Evolutionary conservation across 805 yeast genomes (phyloP), one percentile per base, ranked within the genome.

Genomic region (Hanseniaspora thailandica): DNA sequence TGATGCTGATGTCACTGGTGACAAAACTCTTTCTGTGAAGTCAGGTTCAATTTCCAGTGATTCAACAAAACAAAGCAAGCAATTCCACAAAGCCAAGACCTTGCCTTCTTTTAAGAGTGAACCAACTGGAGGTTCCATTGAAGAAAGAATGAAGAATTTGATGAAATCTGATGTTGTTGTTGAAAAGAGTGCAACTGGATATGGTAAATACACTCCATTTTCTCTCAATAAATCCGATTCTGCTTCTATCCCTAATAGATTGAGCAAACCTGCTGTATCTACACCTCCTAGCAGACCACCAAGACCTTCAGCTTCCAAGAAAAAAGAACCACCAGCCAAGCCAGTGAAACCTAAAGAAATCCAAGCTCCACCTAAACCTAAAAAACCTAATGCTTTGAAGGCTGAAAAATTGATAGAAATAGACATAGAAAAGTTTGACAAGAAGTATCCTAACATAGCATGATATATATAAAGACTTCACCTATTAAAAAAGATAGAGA

Each of bases 171-270:
- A 60, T 13, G 61, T 58, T 9, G 20, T 76, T 2, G 68, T 76
- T 0, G 63, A 68, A 17, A 81, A 77, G 59, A 80, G 90, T 0
- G 95, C 95, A 0, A 66, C 72, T 5, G 96, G 96, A 0, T 87
- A 88, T 65, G 96, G 96, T 7, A 78, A 78, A 62, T 85, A 76
- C 62, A 80, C 89, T 0, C 82, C 75, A 47, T 31, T 46, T 12
- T 57, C 34, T 4, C 34, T 30, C 41, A 28, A 15, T 30, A 47
- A 13, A 17, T 23, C 26, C 38, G 28, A 19, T 26, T 15, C 31
- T 10, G n/a, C 35, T 10, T 9, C 22, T 10, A 12, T 28, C 22
- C 23, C 51, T 3, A 20, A 9, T 15, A 51, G 45, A 2, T 7
- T n/a, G n/a, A 41, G n/a, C 22, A 57, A 30, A 47, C 56, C 49